A percentile compares a stretch with the other conserved stretches of the same genome.
Conservation (phyloP, 352 stramenopile genomes). For the Globisporangium orthogonon region DNA sequence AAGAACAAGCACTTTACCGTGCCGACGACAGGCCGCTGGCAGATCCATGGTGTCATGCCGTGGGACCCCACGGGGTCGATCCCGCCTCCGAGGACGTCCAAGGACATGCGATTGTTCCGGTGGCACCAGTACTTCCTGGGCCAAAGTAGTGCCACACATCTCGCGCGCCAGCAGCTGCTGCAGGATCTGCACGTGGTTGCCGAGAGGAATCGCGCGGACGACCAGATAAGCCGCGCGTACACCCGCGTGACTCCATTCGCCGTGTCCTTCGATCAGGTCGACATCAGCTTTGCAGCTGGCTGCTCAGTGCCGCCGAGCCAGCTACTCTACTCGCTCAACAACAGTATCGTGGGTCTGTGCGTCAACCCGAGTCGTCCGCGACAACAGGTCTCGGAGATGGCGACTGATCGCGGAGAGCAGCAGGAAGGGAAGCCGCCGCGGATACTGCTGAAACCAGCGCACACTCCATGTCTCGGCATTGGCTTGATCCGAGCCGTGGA, state of each 20-base stretch:
- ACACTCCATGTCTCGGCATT: conserved; percentile 60
- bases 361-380: conserved; percentile 28
- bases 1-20: conserved; percentile 86
- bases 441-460: conserved; percentile 43
- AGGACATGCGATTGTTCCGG: conserved; percentile 77
- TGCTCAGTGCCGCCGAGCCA: conserved; percentile 66
- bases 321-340: conserved; percentile 67
- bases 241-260: conserved; percentile 31
- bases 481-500: conserved; percentile 67
- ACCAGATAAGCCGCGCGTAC: conserved; percentile 50
- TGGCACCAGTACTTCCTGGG: conserved; percentile 78
- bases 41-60: conserved; percentile 46
- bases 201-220: conserved; percentile 59
- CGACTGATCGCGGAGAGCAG: background rate
- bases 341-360: conserved; percentile 67
- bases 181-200: conserved; percentile 68
- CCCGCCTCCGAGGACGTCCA: conserved; percentile 66
- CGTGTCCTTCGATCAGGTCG: conserved; percentile 51
- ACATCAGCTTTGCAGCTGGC: conserved; percentile 44
- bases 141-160: conserved; percentile 18
- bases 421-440: conserved; percentile 22
- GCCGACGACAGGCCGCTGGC: conserved; percentile 39
- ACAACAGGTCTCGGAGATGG: background rate
- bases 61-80: conserved; percentile 62
- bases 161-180: conserved; percentile 28